Evolutionary conservation across 345 rosid genomes (phyloP).

Genomic region (Chamaenerion angustifolium): DNA sequence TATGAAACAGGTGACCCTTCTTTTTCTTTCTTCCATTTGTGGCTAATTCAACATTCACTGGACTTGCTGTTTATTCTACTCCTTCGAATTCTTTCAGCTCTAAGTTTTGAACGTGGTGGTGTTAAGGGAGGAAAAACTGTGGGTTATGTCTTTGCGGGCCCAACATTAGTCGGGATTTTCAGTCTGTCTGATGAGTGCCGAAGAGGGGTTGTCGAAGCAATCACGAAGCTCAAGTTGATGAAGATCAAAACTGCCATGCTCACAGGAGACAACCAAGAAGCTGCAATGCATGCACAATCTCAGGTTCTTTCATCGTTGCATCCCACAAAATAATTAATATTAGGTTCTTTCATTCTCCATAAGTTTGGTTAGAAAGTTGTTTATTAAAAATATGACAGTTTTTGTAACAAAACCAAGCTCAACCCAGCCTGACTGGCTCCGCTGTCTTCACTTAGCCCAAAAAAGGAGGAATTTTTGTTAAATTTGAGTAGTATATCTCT

Average conservation of each 20-base stretch:
- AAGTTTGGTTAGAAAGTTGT: too few relatives aligned
- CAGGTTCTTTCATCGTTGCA: conserved; percentile 30
- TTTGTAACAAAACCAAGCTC: too few relatives aligned
- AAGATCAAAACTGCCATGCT: conserved; percentile 59
- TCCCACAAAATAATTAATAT: too few relatives aligned
- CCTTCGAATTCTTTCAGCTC: conserved; percentile 15
- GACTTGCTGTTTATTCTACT: neutral
- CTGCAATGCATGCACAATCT: conserved; percentile 60
- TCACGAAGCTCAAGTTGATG: conserved; percentile 39
- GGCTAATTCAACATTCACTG: neutral
- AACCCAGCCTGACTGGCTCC: too few relatives aligned
- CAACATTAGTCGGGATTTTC: conserved; percentile 36
- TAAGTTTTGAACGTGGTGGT: conserved; percentile 16
- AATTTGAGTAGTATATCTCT: too few relatives aligned
- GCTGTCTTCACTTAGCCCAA: too few relatives aligned
- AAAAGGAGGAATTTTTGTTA: too few relatives aligned
- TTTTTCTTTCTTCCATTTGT: neutral
- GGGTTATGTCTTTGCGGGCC: conserved; percentile 48
- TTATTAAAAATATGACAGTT: too few relatives aligned
- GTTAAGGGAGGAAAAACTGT: conserved; percentile 35
- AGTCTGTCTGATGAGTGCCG: conserved; percentile 68
- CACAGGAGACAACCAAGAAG: conserved; percentile 65
- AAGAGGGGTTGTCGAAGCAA: conserved; percentile 53
- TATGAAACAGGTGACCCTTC: conserved; percentile 33
- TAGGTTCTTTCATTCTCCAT: too few relatives aligned